Base-by-base conservation (phyloP, 306 rosid genomes). In the Delonix regia region DNA sequence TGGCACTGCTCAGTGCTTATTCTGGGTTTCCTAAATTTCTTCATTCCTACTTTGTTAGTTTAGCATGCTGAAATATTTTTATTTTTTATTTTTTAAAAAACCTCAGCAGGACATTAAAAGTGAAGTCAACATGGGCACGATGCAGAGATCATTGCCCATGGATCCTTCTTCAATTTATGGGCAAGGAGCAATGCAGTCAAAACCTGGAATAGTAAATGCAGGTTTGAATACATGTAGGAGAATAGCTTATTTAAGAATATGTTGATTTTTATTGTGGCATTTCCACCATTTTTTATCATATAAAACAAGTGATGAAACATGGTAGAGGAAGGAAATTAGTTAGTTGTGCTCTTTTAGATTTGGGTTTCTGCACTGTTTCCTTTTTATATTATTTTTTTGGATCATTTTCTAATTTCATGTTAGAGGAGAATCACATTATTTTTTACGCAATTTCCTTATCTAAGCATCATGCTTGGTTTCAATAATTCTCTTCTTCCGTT, bases 161-260 rank as follows among this genome's bases (percentile, higher is more conserved):
- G 98, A 94, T 82, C 91, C 94, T 61, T 82, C 95, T 78, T 88
- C 96, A 80, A 84, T 92, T 52, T 94, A 94, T 78, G 96, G 90
- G 48, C 94, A 87, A 82, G 94, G 93, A 67, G 88, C 87, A 82
- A 83, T 89, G 90, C 97, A 90, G 85, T 83, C 97, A 85, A 94
- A 88, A 84, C 86, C 94, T 79, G 97, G 97, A 83, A 76, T 92
- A 28, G 90, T 89, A 56, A 90, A 86, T 71, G 74, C 98, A 84
- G 98, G 98, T 92, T 52, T 53, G 78, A 59, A 52, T 75, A 28
- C 60, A 11, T 67, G 16, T 15, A n/a, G 30, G 27, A 48, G 75
- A 53, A 48, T 67, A 64, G 0, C 56, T 14, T 69, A 47, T 81
- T 84, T 65, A 39, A 53, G 59, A 34, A 55, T 56, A 49, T 42